Evolutionary conservation across 2,329 filamentous ascomycete species (phyloP).

Genomic region (Aspergillus nomiae): DNA sequence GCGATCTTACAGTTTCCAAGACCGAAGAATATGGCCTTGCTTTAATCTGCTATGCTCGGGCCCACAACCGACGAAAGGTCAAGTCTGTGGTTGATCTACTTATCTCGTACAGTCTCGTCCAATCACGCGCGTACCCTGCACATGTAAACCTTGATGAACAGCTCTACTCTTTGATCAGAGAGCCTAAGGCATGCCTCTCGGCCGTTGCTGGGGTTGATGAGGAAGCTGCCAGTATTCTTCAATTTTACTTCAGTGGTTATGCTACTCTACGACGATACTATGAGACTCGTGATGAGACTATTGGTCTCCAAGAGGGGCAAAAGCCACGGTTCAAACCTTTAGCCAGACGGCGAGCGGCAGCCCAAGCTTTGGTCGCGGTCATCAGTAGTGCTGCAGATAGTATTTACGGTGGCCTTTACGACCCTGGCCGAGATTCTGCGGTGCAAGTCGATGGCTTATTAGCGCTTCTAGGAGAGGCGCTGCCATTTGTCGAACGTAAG

Average conservation of each 20-base stretch:
- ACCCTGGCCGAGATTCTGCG: conserved; percentile 76
- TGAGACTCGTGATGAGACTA: conserved; percentile 75
- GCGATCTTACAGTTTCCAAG: conserved; percentile 71
- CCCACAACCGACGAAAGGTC: conserved; percentile 75
- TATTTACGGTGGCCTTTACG: conserved; percentile 87
- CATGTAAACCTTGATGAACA: conserved; percentile 71
- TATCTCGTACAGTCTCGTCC: conserved; percentile 82
- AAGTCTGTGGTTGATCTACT: conserved; percentile 84
- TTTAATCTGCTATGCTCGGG: conserved; percentile 86
- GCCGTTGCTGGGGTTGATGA: conserved; percentile 73
- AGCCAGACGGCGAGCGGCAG: conserved; percentile 68
- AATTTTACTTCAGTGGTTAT: conserved; percentile 86
- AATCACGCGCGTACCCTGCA: conserved; percentile 78
- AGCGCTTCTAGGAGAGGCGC: conserved; percentile 78
- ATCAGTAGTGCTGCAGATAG: conserved; percentile 85
- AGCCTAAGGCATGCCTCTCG: conserved; percentile 71
- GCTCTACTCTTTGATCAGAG: conserved; percentile 68
- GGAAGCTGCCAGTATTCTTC: conserved; percentile 79
- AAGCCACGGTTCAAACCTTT: conserved; percentile 54
- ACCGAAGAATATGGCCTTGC: conserved; percentile 82
- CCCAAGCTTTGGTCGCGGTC: conserved; percentile 75
- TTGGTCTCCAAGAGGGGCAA: conserved; percentile 39
- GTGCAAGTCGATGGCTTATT: conserved; percentile 87
- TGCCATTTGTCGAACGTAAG: conserved; percentile 70
- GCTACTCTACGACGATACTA: conserved; percentile 90